phyloP scores from a whole-genome alignment of 2,329 filamentous ascomycete species.

The Acarospora socialis region DNA sequence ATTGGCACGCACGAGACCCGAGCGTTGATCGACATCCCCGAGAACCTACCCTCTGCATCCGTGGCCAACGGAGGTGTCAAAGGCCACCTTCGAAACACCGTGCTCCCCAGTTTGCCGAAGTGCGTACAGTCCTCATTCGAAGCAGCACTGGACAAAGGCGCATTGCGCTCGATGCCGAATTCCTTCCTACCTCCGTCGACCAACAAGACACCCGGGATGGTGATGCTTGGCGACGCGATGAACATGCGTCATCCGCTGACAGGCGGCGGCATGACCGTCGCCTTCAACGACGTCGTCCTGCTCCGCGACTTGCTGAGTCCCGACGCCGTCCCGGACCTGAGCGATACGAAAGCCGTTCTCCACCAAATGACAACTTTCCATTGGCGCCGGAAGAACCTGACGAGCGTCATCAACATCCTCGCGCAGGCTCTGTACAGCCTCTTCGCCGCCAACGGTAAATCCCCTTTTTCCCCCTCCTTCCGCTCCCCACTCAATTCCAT shows the following conservation, averaged over 20 bases:
- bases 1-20: conserved; percentile 92
- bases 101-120: conserved; percentile 63
- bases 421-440: conserved; percentile 84
- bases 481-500: conserved; percentile 4
- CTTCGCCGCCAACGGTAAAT: conserved; percentile 63
- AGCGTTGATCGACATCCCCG: conserved; percentile 75
- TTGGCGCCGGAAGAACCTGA: conserved; percentile 70
- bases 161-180: conserved; percentile 87
- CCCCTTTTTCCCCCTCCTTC: conserved; percentile 1
- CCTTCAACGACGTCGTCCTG: conserved; percentile 78
- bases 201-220: conserved; percentile 54
- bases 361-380: conserved; percentile 63
- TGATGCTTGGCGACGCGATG: conserved; percentile 84
- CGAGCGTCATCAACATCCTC: conserved; percentile 91
- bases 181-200: conserved; percentile 75
- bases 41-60: conserved; percentile 58
- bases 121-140: conserved; percentile 59
- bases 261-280: conserved; percentile 95
- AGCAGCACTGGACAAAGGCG: conserved; percentile 61
- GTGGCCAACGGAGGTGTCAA: conserved; percentile 68
- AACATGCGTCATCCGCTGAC: conserved; percentile 99
- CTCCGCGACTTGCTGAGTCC: conserved; percentile 63
- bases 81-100: conserved; percentile 63
- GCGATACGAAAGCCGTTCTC: conserved; percentile 51
- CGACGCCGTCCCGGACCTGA: conserved; percentile 50